phyloP scores from a whole-genome alignment of 2,329 filamentous ascomycete species.

The Chrysosporium queenslandicum region DNA sequence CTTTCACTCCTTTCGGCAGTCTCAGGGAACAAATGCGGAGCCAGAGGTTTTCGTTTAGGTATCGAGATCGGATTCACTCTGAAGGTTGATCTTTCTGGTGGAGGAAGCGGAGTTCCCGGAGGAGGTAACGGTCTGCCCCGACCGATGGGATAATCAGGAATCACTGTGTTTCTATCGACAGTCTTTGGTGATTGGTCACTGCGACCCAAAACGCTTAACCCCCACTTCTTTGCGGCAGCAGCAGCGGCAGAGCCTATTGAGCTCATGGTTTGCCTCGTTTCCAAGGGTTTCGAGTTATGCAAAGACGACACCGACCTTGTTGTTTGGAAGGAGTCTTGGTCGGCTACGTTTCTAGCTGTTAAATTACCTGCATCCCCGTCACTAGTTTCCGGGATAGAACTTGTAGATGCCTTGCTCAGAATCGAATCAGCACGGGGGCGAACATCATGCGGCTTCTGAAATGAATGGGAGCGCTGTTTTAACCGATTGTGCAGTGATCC shows the following conservation, averaged over 20 bases:
- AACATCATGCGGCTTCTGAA: not conserved
- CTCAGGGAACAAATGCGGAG: conserved; percentile 34
- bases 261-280: conserved; percentile 30
- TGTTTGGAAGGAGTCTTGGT: not conserved
- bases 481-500: conserved; percentile 1
- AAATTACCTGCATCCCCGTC: not conserved
- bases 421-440: conserved; percentile 7
- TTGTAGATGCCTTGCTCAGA: conserved; percentile 7
- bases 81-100: conserved; percentile 49
- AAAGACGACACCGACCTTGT: not conserved
- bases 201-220: conserved; percentile 41
- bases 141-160: conserved; percentile 61
- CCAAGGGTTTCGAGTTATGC: not conserved
- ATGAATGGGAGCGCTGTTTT: not conserved
- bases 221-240: conserved; percentile 52
- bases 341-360: not conserved
- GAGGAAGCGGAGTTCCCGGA: conserved; percentile 67
- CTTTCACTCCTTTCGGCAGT: conserved; percentile 2
- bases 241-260: conserved; percentile 45
- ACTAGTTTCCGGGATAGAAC: conserved; percentile 3
- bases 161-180: conserved; percentile 34
- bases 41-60: conserved; percentile 56
- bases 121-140: conserved; percentile 73
- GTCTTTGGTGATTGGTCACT: conserved; percentile 33
- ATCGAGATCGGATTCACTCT: conserved; percentile 49